phyloP scores from a whole-genome alignment of 2,329 filamentous ascomycete genomes.

The Phaeoacremonium minimum region DNA sequence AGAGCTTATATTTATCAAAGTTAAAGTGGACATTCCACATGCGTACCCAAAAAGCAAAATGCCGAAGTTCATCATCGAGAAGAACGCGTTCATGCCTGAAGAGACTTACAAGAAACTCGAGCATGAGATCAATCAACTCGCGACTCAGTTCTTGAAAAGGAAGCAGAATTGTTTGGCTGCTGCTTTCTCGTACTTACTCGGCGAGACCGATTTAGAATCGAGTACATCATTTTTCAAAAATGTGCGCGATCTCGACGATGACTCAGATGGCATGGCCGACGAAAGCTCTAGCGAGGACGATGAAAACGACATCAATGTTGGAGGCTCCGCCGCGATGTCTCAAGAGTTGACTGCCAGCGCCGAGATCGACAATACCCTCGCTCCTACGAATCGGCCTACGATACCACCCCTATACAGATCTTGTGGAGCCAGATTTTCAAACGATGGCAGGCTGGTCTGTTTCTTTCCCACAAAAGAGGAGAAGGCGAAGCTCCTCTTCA shows the following conservation, averaged over 20 bases:
- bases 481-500: slow-evolving; percentile 47
- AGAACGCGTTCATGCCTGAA: slow-evolving; percentile 57
- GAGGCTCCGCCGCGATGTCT: slow-evolving; percentile 55
- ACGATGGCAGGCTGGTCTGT: slow-evolving; percentile 59
- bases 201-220: slow-evolving; percentile 56
- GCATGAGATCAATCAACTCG: slow-evolving; percentile 52
- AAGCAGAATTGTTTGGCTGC: slow-evolving; percentile 60
- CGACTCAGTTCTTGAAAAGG: slow-evolving; percentile 48
- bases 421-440: slow-evolving; percentile 58
- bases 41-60: slow-evolving; percentile 54
- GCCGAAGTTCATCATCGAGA: slow-evolving; percentile 57
- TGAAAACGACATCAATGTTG: slow-evolving; percentile 52
- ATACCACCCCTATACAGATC: slow-evolving; percentile 53
- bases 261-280: slow-evolving; percentile 53
- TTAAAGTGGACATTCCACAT: slow-evolving; percentile 55
- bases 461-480: slow-evolving; percentile 68
- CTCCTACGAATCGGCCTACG: slow-evolving; percentile 44
- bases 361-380: slow-evolving; percentile 49
- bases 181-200: slow-evolving; percentile 58
- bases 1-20: slow-evolving; percentile 57
- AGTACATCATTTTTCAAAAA: slow-evolving; percentile 61
- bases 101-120: slow-evolving; percentile 49
- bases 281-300: slow-evolving; percentile 85
- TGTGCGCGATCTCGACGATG: slow-evolving; percentile 58
- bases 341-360: slow-evolving; percentile 54